phyloP scores from a whole-genome alignment of 2,329 filamentous ascomycete species.

The Alternaria hordeiaustralica region DNA sequence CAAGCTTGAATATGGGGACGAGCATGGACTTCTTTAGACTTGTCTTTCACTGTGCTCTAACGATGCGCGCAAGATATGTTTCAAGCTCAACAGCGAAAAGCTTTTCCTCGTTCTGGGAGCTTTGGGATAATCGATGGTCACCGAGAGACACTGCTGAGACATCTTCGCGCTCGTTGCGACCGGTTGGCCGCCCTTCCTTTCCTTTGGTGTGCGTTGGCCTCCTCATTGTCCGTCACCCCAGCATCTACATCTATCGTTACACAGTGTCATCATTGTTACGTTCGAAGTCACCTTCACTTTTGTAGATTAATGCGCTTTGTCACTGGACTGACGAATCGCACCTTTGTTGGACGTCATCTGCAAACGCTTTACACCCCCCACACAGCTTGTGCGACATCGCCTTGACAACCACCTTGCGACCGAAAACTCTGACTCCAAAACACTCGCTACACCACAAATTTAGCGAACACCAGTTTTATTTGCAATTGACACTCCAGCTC shows the following conservation, averaged over 20 bases:
- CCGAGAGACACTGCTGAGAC: not conserved
- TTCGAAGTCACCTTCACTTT: not conserved
- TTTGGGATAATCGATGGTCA: not conserved
- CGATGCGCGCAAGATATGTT: not conserved
- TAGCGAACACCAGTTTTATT: not conserved
- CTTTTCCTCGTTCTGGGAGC: not conserved
- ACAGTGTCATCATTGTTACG: not conserved
- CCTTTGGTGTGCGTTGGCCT: not conserved
- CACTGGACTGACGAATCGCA: not conserved
- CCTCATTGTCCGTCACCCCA: not conserved
- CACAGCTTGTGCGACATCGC: not conserved
- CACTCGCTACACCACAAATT: not conserved
- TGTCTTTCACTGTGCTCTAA: not conserved
- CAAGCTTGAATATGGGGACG: not conserved
- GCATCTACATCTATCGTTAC: not conserved
- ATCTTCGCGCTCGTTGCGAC: not conserved
- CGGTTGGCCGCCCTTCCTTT: not conserved
- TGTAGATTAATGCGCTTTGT: constrained; percentile 1
- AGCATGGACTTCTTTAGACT: not conserved
- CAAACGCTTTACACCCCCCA: not conserved
- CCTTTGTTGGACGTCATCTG: not conserved
- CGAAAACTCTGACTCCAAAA: not conserved
- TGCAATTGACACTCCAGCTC: not conserved
- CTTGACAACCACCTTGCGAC: not conserved
- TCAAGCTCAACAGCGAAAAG: not conserved